Evolutionary conservation across 192 early-diverging fungal species (phyloP).

Genomic region (Gonapodya prolifera): DNA sequence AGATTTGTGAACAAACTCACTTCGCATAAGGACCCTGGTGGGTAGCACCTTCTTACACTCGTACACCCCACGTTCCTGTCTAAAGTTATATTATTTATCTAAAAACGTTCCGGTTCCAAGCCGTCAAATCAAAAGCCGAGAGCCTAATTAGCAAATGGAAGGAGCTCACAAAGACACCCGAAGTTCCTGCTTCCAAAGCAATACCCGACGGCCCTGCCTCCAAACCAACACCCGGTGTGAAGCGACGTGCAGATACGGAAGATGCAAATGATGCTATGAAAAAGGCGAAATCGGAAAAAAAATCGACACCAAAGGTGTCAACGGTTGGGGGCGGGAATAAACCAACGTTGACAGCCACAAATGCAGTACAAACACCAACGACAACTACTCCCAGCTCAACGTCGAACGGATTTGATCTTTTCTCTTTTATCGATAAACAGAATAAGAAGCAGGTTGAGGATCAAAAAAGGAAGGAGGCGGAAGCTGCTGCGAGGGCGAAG

Average conservation of each 20-base stretch:
- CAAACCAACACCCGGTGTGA: background rate
- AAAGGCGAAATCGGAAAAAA: background rate
- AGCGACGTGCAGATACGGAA: background rate
- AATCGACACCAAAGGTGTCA: background rate
- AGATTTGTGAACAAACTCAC: background rate
- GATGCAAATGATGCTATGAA: background rate
- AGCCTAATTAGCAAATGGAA: background rate
- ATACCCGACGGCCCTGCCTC: too few species aligned
- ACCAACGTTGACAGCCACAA: background rate
- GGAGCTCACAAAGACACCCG: background rate
- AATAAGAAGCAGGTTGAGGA: background rate
- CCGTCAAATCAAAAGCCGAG: background rate
- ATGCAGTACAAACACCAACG: too few species aligned
- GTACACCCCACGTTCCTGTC: too few species aligned
- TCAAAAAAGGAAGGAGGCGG: background rate
- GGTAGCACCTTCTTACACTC: too few species aligned
- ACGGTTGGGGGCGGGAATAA: background rate
- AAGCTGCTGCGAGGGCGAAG: background rate
- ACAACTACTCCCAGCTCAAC: background rate
- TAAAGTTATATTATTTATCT: too few species aligned
- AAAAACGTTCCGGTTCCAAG: background rate
- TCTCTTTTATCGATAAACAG: background rate
- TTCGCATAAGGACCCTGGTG: background rate
- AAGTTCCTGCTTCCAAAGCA: too few species aligned
- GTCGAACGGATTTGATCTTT: background rate